Conservation (phyloP, 257 asterid species). For the Handroanthus guayacan region DNA sequence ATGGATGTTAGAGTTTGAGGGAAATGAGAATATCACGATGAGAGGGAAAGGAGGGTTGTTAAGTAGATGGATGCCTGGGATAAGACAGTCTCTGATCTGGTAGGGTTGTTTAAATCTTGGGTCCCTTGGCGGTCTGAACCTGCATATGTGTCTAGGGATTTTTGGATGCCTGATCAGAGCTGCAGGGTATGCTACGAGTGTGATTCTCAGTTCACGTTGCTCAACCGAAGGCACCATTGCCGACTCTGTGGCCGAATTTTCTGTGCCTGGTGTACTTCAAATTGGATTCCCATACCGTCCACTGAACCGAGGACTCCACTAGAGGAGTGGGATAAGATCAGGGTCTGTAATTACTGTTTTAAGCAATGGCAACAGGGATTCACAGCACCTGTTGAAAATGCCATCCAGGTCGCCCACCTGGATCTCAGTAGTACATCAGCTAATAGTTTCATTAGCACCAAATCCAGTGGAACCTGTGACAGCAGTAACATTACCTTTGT, state of each 20-base stretch:
- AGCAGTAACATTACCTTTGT: constrained; percentile 60
- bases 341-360: constrained; percentile 84
- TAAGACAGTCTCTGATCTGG: constrained; percentile 59
- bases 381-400: constrained; percentile 51
- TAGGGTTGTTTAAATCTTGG: constrained; percentile 73
- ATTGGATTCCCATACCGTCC: constrained; percentile 65
- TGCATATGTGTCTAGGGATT: constrained; percentile 75
- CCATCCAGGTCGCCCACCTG: constrained; percentile 50
- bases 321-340: constrained; percentile 69
- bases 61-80: constrained; percentile 69
- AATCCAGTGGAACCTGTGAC: constrained; percentile 67
- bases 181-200: constrained; percentile 95
- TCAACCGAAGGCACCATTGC: constrained; percentile 94
- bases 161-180: constrained; percentile 98
- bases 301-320: constrained; percentile 40
- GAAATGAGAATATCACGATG: constrained; percentile 62
- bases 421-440: constrained; percentile 65
- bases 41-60: constrained; percentile 44
- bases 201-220: constrained; percentile 75
- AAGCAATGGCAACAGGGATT: constrained; percentile 73
- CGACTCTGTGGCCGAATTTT: constrained; percentile 86
- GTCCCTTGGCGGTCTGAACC: constrained; percentile 74
- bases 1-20: constrained; percentile 44
- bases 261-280: constrained; percentile 83
- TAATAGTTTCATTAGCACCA: constrained; percentile 70